Evolutionary conservation across 495 filamentous ascomycete genomes (phyloP).

Genomic region (Xylaria grammica): DNA sequence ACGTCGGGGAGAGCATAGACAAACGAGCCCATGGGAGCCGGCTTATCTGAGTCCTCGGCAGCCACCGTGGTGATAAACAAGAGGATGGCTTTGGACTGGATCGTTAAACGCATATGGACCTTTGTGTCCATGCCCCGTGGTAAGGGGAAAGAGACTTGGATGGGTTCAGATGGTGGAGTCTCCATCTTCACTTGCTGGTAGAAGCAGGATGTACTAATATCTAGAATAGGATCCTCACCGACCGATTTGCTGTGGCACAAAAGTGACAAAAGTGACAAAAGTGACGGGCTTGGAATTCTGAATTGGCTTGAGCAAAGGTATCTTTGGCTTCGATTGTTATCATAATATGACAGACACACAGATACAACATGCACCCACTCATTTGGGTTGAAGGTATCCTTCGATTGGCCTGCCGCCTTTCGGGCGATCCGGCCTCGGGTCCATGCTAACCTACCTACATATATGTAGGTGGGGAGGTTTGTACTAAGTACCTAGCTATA

Average conservation of each 20-base stretch:
- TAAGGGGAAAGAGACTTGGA: conserved; percentile 78
- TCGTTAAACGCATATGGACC: conserved; percentile 77
- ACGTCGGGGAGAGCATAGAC: conserved; percentile 94
- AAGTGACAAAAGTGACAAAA: too few relatives aligned
- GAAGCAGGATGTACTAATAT: not conserved
- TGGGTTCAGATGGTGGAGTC: conserved; percentile 34
- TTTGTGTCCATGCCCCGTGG: conserved; percentile 77
- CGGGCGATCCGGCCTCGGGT: too few relatives aligned
- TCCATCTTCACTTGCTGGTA: conserved; percentile 29
- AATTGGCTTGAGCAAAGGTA: too few relatives aligned
- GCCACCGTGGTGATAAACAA: conserved; percentile 79
- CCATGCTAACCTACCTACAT: too few relatives aligned
- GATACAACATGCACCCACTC: too few relatives aligned
- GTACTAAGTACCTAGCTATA: conserved; percentile 1
- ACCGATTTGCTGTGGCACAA: conserved; percentile 1
- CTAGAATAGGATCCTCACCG: conserved; percentile 10
- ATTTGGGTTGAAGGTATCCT: too few relatives aligned
- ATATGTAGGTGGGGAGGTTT: too few relatives aligned
- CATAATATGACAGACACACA: too few relatives aligned
- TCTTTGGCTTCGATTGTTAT: too few relatives aligned
- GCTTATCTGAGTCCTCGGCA: conserved; percentile 58
- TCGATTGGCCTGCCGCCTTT: too few relatives aligned
- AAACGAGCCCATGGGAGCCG: conserved; percentile 75
- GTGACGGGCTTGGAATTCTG: too few relatives aligned
- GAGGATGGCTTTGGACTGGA: conserved; percentile 67